Evolutionary conservation across 495 filamentous ascomycete species (phyloP), one percentile per base, ranked within the genome.

Genomic region (Trypethelium eluteriae): DNA sequence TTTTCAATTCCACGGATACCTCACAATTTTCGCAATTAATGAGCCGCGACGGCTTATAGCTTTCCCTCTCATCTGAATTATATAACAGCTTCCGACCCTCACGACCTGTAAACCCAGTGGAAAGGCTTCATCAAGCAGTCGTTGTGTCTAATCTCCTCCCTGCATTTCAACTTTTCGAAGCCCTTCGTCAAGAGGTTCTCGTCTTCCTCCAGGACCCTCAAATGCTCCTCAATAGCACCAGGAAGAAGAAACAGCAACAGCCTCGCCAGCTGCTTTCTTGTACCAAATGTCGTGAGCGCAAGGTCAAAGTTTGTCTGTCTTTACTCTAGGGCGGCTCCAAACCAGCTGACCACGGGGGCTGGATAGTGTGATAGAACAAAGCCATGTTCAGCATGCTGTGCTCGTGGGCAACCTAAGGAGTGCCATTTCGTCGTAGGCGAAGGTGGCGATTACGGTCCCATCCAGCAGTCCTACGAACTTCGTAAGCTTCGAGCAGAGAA

Each of bases 321-420:
- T n/a, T 38, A 49, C 18, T 3, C 11, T 7, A 38, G 62, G 38
- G 25, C 25, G 25, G 25, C 25, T 25, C 25, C 25, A 25, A 25
- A 25, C 25, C 25, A 25, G 25, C 25, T 25, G 25, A 25, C 25
- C 25, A 25, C 14, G 25, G 36, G 34, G 16, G 16, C 11, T 35
- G 7, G 7, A 25, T 25, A 80, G 79, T 81, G 79, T 69, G 79
- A 80, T 74, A 79, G 79, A 32, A 80, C 76, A 50, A 78, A 80
- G 66, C 79, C 79, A 61, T 81, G 79, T 72, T 76, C 75, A 18
- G 78, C 79, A 14, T 81, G 79, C 64, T 79, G 78, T 53, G 73
- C 79, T n/a, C 77, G 79, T 63, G 79, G 79, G 38, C 73, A 74
- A 57, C 78, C 79, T 10, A 79, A 78, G 57, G 70, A 77, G 61